These are phyloP conservation scores for Andrographis paniculata DNA, from an alignment of 305 asterid genomes.

Conservation along the genomic window DNA sequence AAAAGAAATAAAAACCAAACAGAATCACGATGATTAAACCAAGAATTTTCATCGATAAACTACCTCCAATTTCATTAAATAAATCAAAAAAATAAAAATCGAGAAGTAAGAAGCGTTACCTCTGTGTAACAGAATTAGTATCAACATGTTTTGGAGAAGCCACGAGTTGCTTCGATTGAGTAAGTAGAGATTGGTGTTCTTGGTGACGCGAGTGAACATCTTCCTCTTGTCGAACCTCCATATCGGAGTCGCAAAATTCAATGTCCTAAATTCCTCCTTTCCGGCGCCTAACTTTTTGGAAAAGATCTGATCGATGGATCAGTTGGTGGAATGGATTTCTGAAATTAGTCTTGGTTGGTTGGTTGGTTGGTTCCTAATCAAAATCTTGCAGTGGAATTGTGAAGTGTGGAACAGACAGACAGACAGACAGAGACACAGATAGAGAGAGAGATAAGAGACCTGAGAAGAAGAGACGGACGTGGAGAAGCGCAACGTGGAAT, in stretches of 20 bases:
- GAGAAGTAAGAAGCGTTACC: slow-evolving; percentile 17
- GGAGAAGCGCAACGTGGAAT: no score
- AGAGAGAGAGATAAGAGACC: no score
- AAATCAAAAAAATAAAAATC: neutral
- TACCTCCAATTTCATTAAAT: neutral
- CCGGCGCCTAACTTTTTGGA: no score
- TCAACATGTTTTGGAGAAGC: slow-evolving; percentile 34
- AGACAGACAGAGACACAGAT: no score
- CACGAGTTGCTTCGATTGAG: slow-evolving; percentile 28
- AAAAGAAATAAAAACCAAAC: neutral
- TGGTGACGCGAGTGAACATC: slow-evolving; percentile 21
- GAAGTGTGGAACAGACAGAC: no score
- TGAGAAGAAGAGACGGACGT: no score
- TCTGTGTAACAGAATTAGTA: slow-evolving; percentile 39
- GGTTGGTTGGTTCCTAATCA: no score
- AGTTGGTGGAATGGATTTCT: no score
- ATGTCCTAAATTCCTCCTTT: neutral
- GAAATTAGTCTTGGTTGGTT: no score
- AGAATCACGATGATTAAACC: no score
- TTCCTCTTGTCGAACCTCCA: slow-evolving; percentile 28
- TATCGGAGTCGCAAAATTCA: slow-evolving; percentile 3
- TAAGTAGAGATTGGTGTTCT: slow-evolving; percentile 20
- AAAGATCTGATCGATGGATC: no score
- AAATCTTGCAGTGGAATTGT: no score
- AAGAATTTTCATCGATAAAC: neutral